phyloP scores from a whole-genome alignment of 148 eudicot species.

The Rhododendron ovatum region DNA sequence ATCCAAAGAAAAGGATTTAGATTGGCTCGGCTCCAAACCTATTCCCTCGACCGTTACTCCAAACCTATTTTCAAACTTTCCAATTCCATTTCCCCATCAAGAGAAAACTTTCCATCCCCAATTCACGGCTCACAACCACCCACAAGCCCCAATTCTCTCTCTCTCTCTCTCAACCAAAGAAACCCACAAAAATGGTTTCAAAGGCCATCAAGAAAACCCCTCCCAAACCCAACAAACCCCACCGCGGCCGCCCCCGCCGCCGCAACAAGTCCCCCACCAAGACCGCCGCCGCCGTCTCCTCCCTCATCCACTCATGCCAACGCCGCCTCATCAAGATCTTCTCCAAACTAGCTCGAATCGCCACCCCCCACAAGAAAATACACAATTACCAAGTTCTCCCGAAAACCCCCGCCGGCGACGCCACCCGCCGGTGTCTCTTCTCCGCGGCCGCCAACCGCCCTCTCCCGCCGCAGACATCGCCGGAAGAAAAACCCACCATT shows the following conservation, averaged over 20 bases:
- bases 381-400: slow-evolving; percentile 45
- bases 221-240: slow-evolving; percentile 43
- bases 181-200: slow-evolving; percentile 57
- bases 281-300: slow-evolving; percentile 30
- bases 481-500: slow-evolving; percentile 31
- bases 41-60: slow-evolving; percentile 10
- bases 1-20: background rate
- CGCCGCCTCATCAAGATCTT: slow-evolving; percentile 69
- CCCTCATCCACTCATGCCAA: slow-evolving; percentile 55
- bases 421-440: slow-evolving; percentile 39
- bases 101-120: background rate
- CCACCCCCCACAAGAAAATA: slow-evolving; percentile 36
- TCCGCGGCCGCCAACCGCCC: slow-evolving; percentile 21
- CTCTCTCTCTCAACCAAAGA: background rate
- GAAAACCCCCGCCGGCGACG: slow-evolving; percentile 9
- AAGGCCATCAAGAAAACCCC: slow-evolving; percentile 59
- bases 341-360: slow-evolving; percentile 49
- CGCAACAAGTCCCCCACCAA: slow-evolving; percentile 33
- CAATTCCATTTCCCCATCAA: background rate
- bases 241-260: slow-evolving; percentile 21
- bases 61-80: background rate
- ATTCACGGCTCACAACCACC: background rate
- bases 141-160: background rate
- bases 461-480: slow-evolving; percentile 38
- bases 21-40: slow-evolving; percentile 18